Evolutionary conservation across 106 monocot species (phyloP), one percentile per base, ranked within the genome.

Genomic region (Dendrobium officinale): DNA sequence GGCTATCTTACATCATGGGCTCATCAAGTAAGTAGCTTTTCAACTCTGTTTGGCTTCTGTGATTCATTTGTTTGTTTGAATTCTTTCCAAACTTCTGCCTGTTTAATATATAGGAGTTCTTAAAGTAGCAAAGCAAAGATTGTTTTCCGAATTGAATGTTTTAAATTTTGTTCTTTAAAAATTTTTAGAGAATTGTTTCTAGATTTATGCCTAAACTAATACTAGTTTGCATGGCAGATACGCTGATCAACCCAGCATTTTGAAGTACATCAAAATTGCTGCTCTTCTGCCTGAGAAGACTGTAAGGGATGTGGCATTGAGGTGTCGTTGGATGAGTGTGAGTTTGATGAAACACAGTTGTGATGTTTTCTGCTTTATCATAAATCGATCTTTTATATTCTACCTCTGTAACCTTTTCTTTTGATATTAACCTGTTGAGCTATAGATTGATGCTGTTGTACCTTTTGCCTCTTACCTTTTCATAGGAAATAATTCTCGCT

Each of bases 211-310:
- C 29, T 70, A 16, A 70, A 70, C 70, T 37, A 70, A 70, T 70
- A 70, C 10, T 29, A 37, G 11, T 37, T 70, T 70, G 31, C 70
- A 16, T 37, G 17, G 15, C 16, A 95, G 95, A 77, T 85, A 79
- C 86, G 45, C 81, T 9, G 59, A 77, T 84, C 90, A 92, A 82
- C 81, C 87, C 2, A 82, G 72, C 68, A 82, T 92, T 43, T 79
- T 85, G 82, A 92, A 86, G 83, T 95, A 95, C 73, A 81, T 89
- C 72, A 92, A 90, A 85, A 92, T 92, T 82, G 92, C 95, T 55
- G 86, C 90, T 9, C 82, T 77, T 49, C 44, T 95, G 56, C 80
- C 75, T 15, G 79, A 86, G 68, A 95, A 95, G 86, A 89, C 88
- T 68, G 90, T 92, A 17, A 84, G 95, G 70, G 95, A 95, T 84